A percentile compares a stretch with the other conserved stretches of the same genome.
These are phyloP conservation scores for Colletotrichum somersetense DNA, from an alignment of 2,329 filamentous ascomycete species.

Conservation along the genomic window DNA sequence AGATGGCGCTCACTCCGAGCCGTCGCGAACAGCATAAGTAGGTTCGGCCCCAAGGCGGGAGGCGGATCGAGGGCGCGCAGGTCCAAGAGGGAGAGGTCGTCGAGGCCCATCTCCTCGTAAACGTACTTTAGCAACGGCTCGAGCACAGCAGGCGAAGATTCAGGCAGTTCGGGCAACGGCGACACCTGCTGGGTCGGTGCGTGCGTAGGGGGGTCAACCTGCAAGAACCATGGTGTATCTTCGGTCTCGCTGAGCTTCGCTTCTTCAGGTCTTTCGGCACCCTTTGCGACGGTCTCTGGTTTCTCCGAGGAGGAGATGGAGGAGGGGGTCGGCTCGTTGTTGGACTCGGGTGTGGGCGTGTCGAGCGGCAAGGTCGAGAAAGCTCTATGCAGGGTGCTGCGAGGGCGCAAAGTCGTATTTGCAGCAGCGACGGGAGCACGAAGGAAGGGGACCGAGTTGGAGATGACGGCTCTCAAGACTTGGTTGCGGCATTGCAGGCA, in stretches of 20 bases:
- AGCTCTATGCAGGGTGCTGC: slow-evolving; percentile 42
- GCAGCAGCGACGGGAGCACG: slow-evolving; percentile 15
- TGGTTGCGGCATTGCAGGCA: slow-evolving; percentile 47
- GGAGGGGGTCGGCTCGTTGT: neutral
- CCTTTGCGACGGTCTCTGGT: neutral
- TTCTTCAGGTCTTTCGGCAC: slow-evolving; percentile 10
- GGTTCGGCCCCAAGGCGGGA: slow-evolving; percentile 85
- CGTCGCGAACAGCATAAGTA: slow-evolving; percentile 93
- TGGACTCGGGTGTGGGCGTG: neutral
- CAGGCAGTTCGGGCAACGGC: slow-evolving; percentile 69
- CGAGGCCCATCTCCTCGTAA: slow-evolving; percentile 87
- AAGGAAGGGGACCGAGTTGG: slow-evolving; percentile 21
- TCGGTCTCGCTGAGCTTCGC: slow-evolving; percentile 44
- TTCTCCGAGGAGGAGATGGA: neutral
- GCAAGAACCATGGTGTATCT: slow-evolving; percentile 85
- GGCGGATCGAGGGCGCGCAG: slow-evolving; percentile 87
- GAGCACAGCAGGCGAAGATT: slow-evolving; percentile 78
- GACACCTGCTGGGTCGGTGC: slow-evolving; percentile 61
- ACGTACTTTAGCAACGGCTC: slow-evolving; percentile 80
- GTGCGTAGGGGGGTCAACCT: slow-evolving; percentile 73
- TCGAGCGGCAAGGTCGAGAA: slow-evolving; percentile 45
- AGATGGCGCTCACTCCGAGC: slow-evolving; percentile 94
- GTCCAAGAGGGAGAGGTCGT: slow-evolving; percentile 84
- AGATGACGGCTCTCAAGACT: slow-evolving; percentile 45
- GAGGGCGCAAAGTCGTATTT: slow-evolving; percentile 31